Base-by-base conservation (phyloP, 2,329 filamentous ascomycete genomes). In the Calonectria henricotiae region DNA sequence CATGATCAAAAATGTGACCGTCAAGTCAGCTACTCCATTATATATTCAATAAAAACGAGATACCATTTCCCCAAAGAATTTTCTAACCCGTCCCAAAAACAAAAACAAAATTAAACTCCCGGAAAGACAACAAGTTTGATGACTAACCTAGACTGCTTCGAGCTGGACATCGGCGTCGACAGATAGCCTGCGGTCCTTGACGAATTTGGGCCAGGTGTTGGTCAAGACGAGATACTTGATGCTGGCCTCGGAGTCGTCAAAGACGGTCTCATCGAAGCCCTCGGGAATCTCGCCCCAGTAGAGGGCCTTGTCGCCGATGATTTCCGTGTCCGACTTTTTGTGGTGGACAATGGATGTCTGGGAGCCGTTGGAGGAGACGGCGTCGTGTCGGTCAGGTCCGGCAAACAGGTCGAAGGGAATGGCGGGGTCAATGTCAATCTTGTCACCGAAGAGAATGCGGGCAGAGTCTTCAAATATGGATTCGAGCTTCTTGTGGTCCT, bases 201-300 rank as follows among this genome's bases (percentile, higher is more conserved):
- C 85, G 71, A 87, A 90, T 77, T 89, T 89, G 41, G 88, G 88
- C 91, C 91, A 93, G 0, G 91, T 93, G 78, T 93, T 93, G 15
- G 90, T 92, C 65, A 92, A 82, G 2, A 93, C 90, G 8, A 92
- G 85, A 70, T 92, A 91, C 80, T 91, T 92, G 82, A 93, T 89
- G 75, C 87, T 88, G 15, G 82, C 79, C 76, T 91, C 87, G 0
- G 90, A 88, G 20, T 83, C 85, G 74, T 92, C 89, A 74, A 93
- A 93, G 5, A 92, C 85, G 0, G 77, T 78, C 5, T 84, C 81
- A 62, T 85, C 83, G 68, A 93, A 93, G 0, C 74, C 82, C 0
- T 81, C 80, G 0, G 89, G 85, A n/a, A 89, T 85, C 1, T 85
- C 83, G 1, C 86, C 86, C 62, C 78, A 79, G 72, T 82, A 86